Evolutionary conservation across 1,139 yeast genomes (phyloP), one percentile per base, ranked within the genome.

Genomic region (Arxiozyma slooffiae): DNA sequence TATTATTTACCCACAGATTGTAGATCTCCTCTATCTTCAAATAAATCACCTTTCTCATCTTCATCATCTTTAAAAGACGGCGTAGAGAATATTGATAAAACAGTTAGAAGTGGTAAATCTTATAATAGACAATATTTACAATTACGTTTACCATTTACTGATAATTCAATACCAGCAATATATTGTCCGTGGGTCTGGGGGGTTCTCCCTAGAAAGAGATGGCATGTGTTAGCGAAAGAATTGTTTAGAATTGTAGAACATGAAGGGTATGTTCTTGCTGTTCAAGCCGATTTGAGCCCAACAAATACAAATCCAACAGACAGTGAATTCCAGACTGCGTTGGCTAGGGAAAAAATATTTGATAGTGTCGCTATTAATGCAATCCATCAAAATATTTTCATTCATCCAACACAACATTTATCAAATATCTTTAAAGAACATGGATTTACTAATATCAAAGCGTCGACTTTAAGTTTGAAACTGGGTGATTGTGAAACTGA

Each of bases 101-200:
- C 50, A 46, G 50, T 49, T 22, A 53, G 51, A 24, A 41, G 44
- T 40, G 39, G 48, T 20, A 52, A 50, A 23, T 45, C 57, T 34
- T 59, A 58, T 49, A 55, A 54, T 20, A 56, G 52, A 45, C 61
- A 60, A 44, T 56, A 52, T 42, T 38, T 60, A 24, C 57, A 59
- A 49, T 44, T 62, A 18, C 52, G 52, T 38, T 50, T 65, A 39
- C 68, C 68, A 2, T 60, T 65, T 41, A 50, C 53, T 22, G 53
- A 55, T 18, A 52, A 59, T 48, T 55, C 61, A 4, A 51, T 64
- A 3, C 68, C 68, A 2, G 55, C 60, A 8, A 54, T 63, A 4
- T 55, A 55, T 38, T 60, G 64, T 38, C 67, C 68, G 0, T 57
- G 62, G 54, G 44, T 65, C 16, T 63, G 67, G 67, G 50, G 57